phyloP scores from a whole-genome alignment of 768 basidiomycete species.

The Trametes sanguinea region DNA sequence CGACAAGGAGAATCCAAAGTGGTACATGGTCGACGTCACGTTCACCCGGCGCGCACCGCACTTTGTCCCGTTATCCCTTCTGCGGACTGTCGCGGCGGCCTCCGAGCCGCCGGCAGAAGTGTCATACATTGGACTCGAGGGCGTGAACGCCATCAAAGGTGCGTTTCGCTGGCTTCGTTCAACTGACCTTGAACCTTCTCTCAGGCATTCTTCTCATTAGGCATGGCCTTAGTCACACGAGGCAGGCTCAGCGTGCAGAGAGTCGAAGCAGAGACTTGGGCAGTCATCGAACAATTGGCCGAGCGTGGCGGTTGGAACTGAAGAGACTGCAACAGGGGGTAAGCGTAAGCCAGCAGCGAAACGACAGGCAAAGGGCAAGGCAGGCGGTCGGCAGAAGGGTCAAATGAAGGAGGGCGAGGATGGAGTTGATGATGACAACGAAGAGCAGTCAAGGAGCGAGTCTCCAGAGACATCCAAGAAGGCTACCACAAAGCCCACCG shows the following conservation, averaged over 20 bases:
- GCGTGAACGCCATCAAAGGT: slow-evolving; percentile 67
- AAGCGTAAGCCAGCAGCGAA: neutral
- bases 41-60: slow-evolving; percentile 65
- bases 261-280: slow-evolving; percentile 67
- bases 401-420: neutral
- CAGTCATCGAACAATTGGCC: slow-evolving; percentile 59
- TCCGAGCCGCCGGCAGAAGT: slow-evolving; percentile 50
- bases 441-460: neutral
- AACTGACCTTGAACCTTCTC: slow-evolving; percentile 8
- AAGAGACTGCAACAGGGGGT: slow-evolving; percentile 10
- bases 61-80: slow-evolving; percentile 77
- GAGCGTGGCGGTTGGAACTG: slow-evolving; percentile 81
- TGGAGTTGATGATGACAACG: neutral
- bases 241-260: slow-evolving; percentile 89
- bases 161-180: slow-evolving; percentile 6
- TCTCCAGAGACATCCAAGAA: neutral
- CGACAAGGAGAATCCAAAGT: slow-evolving; percentile 71
- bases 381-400: slow-evolving; percentile 7
- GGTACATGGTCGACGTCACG: slow-evolving; percentile 89
- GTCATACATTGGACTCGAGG: slow-evolving; percentile 66
- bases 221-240: slow-evolving; percentile 77
- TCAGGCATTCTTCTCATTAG: slow-evolving; percentile 35
- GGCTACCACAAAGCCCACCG: neutral
- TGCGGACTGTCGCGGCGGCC: slow-evolving; percentile 61
- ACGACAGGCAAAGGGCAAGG: slow-evolving; percentile 15